Conservation (phyloP, 192 early-diverging fungal genomes). For the Funneliformis mosseae region DNA sequence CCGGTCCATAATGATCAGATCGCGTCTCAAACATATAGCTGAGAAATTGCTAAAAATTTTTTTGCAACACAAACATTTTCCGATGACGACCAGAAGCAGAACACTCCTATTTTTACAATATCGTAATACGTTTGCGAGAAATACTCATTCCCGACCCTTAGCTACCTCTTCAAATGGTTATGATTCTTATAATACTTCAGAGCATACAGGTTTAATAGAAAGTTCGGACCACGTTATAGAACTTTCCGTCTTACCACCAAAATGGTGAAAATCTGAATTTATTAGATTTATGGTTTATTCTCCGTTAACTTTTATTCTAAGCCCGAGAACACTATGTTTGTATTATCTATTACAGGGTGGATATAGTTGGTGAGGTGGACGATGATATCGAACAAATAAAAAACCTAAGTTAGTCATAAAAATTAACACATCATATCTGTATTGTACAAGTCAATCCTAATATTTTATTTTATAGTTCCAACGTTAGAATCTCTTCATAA, state of each 20-base stretch:
- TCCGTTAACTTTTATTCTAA: not conserved
- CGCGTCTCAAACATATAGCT: no score
- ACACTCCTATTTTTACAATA: slow-evolving; percentile 93
- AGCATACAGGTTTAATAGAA: slow-evolving; percentile 62
- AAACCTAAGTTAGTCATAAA: slow-evolving; percentile 52
- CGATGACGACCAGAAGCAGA: slow-evolving; percentile 86
- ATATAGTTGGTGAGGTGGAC: slow-evolving; percentile 87
- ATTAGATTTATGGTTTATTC: not conserved
- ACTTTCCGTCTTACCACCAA: slow-evolving; percentile 84
- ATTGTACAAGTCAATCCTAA: slow-evolving; percentile 21
- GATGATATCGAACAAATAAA: slow-evolving; percentile 68
- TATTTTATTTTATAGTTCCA: slow-evolving; percentile 50
- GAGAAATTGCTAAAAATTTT: no score
- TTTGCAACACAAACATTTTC: not conserved
- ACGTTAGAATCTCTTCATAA: slow-evolving; percentile 82
- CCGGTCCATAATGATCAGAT: no score
- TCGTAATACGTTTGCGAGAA: slow-evolving; percentile 81
- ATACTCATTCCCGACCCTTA: slow-evolving; percentile 52
- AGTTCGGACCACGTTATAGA: slow-evolving; percentile 85
- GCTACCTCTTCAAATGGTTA: slow-evolving; percentile 39
- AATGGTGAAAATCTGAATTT: slow-evolving; percentile 65
- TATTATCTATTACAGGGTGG: slow-evolving; percentile 62
- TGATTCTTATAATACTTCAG: slow-evolving; percentile 41
- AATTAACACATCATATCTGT: not conserved
- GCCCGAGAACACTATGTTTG: not conserved